Percentiles rank a stretch among this genome's conserved stretches.
phyloP scores from a whole-genome alignment of 257 asterid species.

The Thymus quinquecostatus region DNA sequence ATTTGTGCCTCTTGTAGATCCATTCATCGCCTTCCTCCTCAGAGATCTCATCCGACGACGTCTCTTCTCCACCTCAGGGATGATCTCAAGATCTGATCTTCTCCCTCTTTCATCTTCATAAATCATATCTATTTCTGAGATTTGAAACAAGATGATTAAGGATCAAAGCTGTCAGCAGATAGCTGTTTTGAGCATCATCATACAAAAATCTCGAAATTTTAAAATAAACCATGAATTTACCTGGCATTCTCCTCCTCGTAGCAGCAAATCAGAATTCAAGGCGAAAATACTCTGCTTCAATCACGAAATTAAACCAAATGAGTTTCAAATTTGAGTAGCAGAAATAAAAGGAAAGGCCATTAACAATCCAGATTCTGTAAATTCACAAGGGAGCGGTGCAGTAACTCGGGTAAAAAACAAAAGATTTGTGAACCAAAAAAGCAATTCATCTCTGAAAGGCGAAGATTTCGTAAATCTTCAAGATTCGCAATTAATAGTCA shows the following conservation, averaged over 20 bases:
- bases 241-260: slow-evolving; percentile 57
- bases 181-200: neutral
- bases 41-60: slow-evolving; percentile 50
- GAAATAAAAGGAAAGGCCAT: slow-evolving; percentile 13
- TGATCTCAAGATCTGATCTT: slow-evolving; percentile 44
- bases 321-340: slow-evolving; percentile 21
- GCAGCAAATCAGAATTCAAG: slow-evolving; percentile 33
- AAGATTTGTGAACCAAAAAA: neutral
- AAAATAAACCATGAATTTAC: slow-evolving; percentile 37
- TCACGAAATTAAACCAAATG: slow-evolving; percentile 26
- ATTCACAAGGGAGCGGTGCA: slow-evolving; percentile 21
- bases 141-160: neutral
- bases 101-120: slow-evolving; percentile 42
- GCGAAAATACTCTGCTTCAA: slow-evolving; percentile 48
- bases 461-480: slow-evolving; percentile 40
- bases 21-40: slow-evolving; percentile 49
- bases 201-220: slow-evolving; percentile 15
- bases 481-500: slow-evolving; percentile 33
- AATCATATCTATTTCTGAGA: slow-evolving; percentile 28
- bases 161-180: neutral
- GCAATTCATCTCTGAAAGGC: slow-evolving; percentile 23
- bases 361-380: slow-evolving; percentile 19
- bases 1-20: slow-evolving; percentile 38
- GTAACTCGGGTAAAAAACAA: neutral
- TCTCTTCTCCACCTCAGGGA: slow-evolving; percentile 50